phyloP scores from a whole-genome alignment of 2,329 filamentous ascomycete species.

The Thelonectria blattea region DNA sequence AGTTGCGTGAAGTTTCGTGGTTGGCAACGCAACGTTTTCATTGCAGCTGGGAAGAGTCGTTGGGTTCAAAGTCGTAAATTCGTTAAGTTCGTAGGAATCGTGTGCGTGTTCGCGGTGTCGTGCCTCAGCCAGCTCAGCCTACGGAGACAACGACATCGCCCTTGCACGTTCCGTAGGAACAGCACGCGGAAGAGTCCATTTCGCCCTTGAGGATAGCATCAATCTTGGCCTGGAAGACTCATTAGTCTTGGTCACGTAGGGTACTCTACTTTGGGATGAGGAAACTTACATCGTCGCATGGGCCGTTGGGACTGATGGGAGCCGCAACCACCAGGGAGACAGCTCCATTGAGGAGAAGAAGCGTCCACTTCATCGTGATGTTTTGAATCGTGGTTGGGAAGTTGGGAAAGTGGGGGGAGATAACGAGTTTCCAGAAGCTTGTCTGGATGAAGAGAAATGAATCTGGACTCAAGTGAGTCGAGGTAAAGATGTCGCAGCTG shows the following conservation, averaged over 20 bases:
- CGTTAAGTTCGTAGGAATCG: constrained; percentile 31
- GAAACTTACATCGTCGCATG: constrained; percentile 43
- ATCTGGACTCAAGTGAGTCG: neutral
- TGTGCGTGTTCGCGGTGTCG: neutral
- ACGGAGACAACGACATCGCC: constrained; percentile 56
- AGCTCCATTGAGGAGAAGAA: constrained; percentile 28
- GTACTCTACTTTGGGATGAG: neutral
- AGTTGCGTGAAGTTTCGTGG: neutral
- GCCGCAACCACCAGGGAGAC: constrained; percentile 30
- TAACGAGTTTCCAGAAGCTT: too few species aligned
- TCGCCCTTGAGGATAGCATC: constrained; percentile 55
- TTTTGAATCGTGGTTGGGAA: neutral
- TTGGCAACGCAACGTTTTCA: neutral
- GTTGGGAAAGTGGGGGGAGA: neutral
- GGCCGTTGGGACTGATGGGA: constrained; percentile 43
- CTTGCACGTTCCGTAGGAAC: constrained; percentile 60
- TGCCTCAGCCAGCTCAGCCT: constrained; percentile 37
- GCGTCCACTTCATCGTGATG: constrained; percentile 33
- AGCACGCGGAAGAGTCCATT: constrained; percentile 56
- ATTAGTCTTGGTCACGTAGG: neutral
- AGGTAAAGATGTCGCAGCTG: too few species aligned
- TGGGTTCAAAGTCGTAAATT: constrained; percentile 15
- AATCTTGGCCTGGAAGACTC: constrained; percentile 39
- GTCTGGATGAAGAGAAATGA: neutral
- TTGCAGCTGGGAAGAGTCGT: neutral